Evolutionary conservation across 768 basidiomycete genomes (phyloP), one percentile per base, ranked within the genome.

Genomic region (Lentinula sp.): DNA sequence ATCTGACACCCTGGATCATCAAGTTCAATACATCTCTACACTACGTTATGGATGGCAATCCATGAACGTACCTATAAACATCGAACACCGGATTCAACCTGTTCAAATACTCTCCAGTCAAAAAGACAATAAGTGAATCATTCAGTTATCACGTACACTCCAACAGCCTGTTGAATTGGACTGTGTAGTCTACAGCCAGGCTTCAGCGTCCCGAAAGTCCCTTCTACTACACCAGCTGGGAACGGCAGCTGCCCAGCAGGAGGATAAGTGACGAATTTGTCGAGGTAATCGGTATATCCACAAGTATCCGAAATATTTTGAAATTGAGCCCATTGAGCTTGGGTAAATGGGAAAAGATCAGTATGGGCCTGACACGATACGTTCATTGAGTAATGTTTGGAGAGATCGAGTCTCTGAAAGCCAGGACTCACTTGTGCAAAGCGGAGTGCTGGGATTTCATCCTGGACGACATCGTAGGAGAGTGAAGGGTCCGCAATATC

Each of bases 381-480:
- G 1, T 10, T 20, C 18, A 41, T 2, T 35, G 32, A 61, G 39
- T 9, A n/a, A n/a, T 32, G 12, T 23, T 43, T 2, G 43, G 10
- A 2, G 12, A 15, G 9, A 2, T 4, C 35, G 15, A 1, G 12
- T 35, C 37, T 18, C 15, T 45, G 43, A 18, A 45, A 45, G n/a
- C 15, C 49, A 32, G 4, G 8, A 35, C 62, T 54, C 61, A 77
- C 77, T 70, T 74, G 75, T 49, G 75, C 76, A 66, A 89, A 89
- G 59, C 79, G 75, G 51, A 89, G 81, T 0, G 88, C 85, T 2
- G 88, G 85, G 53, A 90, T 85, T 60, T 88, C 77, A 57, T 79
- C 70, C 64, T 87, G 86, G 4, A 86, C 81, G 9, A 87, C 78
- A 16, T 71, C 71, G 71, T 68, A 88, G 10, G 66, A 74, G 45